Conservation (phyloP, 345 rosid species). For the Lepidium didymum region DNA sequence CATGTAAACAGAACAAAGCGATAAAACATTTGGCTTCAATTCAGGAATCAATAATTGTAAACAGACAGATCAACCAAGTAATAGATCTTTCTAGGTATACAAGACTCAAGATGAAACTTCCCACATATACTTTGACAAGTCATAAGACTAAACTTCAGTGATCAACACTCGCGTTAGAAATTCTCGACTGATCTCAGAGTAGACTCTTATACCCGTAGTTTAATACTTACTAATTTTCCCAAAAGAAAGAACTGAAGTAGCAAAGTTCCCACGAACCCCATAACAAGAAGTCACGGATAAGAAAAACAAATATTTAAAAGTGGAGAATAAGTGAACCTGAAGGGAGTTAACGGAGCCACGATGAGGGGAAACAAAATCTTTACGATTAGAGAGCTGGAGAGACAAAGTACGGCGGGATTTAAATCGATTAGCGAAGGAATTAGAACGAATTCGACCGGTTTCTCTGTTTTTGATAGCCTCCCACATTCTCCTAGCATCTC, state of each 20-base stretch:
- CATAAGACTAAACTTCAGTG: background rate
- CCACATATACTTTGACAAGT: background rate
- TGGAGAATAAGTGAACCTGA: conserved; percentile 40
- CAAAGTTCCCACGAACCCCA: background rate
- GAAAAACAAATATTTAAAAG: background rate
- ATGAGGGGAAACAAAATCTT: conserved; percentile 80
- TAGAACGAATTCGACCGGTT: conserved; percentile 61
- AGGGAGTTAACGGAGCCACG: conserved; percentile 85
- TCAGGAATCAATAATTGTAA: background rate
- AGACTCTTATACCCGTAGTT: background rate
- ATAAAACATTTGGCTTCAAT: background rate
- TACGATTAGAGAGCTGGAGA: conserved; percentile 68
- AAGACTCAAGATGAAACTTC: background rate
- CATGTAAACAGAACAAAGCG: background rate
- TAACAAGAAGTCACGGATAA: background rate
- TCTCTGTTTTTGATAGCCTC: conserved; percentile 76
- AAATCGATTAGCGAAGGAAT: conserved; percentile 51
- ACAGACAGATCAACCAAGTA: background rate
- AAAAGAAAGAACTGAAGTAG: background rate
- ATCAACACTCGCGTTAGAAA: background rate
- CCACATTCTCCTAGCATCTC: conserved; percentile 91
- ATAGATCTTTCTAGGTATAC: background rate
- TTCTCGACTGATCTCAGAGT: background rate
- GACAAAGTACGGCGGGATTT: conserved; percentile 48
- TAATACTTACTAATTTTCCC: background rate